Evolutionary conservation across 2,329 filamentous ascomycete species (phyloP), one percentile per base, ranked within the genome.

Genomic region (Dactylellina cionopaga): DNA sequence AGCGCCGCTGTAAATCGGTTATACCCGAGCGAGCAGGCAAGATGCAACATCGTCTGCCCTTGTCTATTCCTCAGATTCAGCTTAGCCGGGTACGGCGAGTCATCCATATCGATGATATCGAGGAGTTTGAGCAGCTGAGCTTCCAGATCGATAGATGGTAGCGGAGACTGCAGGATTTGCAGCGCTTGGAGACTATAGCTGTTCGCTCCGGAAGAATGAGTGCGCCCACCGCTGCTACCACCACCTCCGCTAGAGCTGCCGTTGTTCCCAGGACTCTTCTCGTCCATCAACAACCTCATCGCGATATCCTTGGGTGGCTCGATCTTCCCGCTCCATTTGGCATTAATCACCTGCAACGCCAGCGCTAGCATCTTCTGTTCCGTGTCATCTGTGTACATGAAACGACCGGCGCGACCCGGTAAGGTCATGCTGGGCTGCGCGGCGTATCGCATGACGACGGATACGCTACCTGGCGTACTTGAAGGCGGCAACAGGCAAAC

Each of bases 1-100:
- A 96, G 84, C 27, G 89, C 91, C 10, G 90, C 90, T 52, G 90
- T 90, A 74, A 96, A 89, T 47, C 90, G 86, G 74, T 89, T 86
- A 75, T 92, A 85, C 4, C 91, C 91, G 10, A 93, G 82, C 6
- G 90, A 90, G 76, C 88, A 91, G 1, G 90, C 91, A 74, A 93
- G 83, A 77, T 95, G 91, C 73, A 96, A 85, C 85, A 96, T 89
- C 0, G 90, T 92, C 78, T 94, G 90, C 0, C 91, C 91, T 10
- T 87, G 90, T 0, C 85, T 81, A 76, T 82, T 81, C 65, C 85
- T 85, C 54, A 89, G 82, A 77, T 95, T 90, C 74, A 91, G 86
- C 24, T 85, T 86, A 11, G 90, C 86, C 76, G 85, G 84, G 74
- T 89, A 85, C 2, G 88, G 85, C 77, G 86, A 92, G 76, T 92